A percentile compares a stretch with the other conserved stretches of the same genome.
Conservation (phyloP, 352 stramenopile species). For the Phytophthora fragariae region DNA sequence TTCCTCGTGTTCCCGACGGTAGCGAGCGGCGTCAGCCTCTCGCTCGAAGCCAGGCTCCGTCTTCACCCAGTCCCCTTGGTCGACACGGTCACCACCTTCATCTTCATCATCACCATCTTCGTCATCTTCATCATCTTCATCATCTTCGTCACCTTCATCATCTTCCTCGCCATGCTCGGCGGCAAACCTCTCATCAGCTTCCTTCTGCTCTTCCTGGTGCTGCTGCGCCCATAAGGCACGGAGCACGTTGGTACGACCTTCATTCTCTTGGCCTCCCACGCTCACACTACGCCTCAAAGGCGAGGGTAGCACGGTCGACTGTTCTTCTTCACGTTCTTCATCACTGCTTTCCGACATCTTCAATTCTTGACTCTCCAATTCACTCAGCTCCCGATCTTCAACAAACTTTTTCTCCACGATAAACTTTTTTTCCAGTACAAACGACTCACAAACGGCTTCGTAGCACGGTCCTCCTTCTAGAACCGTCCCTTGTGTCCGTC, state of each 20-base stretch:
- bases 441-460: not conserved
- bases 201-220: not conserved
- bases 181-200: not conserved
- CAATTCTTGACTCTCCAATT: too few relatives aligned
- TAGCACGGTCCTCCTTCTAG: not conserved
- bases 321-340: not conserved
- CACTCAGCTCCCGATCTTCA: too few relatives aligned
- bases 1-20: not conserved
- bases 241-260: too few relatives aligned
- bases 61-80: not conserved
- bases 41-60: not conserved
- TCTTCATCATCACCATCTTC: not conserved
- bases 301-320: too few relatives aligned
- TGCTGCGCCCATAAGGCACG: too few relatives aligned
- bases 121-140: not conserved
- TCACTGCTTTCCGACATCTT: too few relatives aligned
- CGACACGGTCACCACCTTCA: not conserved
- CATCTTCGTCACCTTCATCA: not conserved
- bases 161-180: not conserved
- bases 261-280: too few relatives aligned
- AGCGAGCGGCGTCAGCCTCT: not conserved
- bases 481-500: not conserved
- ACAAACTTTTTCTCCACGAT: not conserved
- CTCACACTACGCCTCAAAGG: too few relatives aligned
- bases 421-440: not conserved